Evolutionary conservation across 176 grass and related monocot species (phyloP).

Genomic region (Musa beccarii): DNA sequence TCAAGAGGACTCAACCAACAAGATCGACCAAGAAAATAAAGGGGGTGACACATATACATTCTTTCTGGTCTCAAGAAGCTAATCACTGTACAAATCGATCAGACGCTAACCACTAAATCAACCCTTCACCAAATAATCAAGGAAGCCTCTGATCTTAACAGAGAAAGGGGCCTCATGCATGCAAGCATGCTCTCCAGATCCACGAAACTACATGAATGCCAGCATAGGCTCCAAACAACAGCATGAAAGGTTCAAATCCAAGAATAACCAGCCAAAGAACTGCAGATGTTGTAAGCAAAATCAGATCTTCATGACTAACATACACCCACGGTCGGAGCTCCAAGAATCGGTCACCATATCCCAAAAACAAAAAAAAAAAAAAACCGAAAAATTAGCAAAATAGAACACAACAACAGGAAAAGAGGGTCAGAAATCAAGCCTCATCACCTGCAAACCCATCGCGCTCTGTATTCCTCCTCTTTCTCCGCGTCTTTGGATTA

Average conservation of each 20-base stretch:
- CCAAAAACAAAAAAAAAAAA: too few species aligned
- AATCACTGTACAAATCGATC: background rate
- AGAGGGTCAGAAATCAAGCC: background rate
- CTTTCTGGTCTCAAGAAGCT: background rate
- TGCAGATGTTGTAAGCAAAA: background rate
- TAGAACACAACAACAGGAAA: background rate
- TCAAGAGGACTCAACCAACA: background rate
- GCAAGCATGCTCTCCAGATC: background rate
- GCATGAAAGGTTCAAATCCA: background rate
- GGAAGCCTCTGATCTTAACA: background rate
- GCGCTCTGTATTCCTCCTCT: background rate
- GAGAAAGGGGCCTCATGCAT: background rate
- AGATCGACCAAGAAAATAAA: background rate
- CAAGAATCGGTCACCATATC: background rate
- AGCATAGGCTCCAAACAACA: background rate
- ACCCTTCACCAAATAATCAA: background rate
- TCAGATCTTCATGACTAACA: background rate
- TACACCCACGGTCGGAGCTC: background rate
- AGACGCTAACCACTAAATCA: background rate
- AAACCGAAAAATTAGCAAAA: background rate
- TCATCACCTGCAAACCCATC: background rate
- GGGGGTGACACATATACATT: background rate
- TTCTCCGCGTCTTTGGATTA: background rate
- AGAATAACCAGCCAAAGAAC: background rate
- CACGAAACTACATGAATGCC: background rate